Conservation (phyloP, 306 rosid species). For the Sophora flavescens region DNA sequence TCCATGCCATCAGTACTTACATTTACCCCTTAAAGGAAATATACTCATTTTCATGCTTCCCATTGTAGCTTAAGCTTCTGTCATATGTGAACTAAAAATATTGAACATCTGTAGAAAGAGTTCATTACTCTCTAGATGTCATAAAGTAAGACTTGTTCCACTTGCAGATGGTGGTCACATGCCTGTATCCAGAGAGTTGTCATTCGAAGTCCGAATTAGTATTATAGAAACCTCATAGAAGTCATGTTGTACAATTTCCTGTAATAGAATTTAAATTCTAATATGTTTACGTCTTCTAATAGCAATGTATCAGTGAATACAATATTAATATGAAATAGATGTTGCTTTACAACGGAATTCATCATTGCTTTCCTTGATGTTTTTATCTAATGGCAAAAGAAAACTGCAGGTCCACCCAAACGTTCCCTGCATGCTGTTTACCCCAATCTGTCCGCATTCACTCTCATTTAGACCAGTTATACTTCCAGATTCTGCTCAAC, state of each 20-base stretch:
- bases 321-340: not conserved
- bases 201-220: constrained; percentile 6
- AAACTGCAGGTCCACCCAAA: constrained; percentile 94
- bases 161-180: constrained; percentile 8
- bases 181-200: constrained; percentile 2
- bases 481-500: constrained; percentile 94
- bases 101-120: not conserved
- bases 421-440: constrained; percentile 94
- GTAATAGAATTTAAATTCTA: constrained; percentile 1
- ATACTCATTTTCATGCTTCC: not conserved
- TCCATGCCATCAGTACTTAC: not conserved
- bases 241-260: constrained; percentile 12
- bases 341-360: constrained; percentile 4
- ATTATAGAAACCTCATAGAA: constrained; percentile 1
- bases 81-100: not conserved
- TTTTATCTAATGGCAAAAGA: constrained; percentile 34
- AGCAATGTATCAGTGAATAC: not conserved
- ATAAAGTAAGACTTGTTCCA: constrained; percentile 9
- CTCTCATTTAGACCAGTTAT: constrained; percentile 98
- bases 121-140: not conserved
- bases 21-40: not conserved
- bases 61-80: constrained; percentile 16
- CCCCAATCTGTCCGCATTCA: constrained; percentile 97
- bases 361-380: constrained; percentile 34
- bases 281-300: not conserved